Evolutionary conservation across 495 filamentous ascomycete genomes (phyloP).

Genomic region (Neurospora tetraspora): DNA sequence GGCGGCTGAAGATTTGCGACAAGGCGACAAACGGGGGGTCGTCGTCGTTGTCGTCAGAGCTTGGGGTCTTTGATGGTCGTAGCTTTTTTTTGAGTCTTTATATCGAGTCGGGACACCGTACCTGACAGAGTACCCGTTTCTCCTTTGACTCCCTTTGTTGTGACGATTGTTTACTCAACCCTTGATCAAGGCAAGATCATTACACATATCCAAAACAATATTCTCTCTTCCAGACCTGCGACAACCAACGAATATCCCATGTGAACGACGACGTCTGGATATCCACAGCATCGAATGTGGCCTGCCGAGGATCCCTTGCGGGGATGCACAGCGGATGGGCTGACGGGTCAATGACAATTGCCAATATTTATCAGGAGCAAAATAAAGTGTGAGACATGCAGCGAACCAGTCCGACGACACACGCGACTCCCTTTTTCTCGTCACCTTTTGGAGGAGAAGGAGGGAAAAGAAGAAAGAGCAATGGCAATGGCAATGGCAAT

Average conservation of each 20-base stretch:
- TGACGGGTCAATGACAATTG: not conserved
- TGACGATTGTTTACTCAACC: not conserved
- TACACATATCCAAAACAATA: not conserved
- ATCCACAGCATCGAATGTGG: not conserved
- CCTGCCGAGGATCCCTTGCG: not conserved
- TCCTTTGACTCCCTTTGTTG: not conserved
- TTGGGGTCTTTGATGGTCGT: not conserved
- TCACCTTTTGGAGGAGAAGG: conserved; percentile 27
- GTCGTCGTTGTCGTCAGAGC: not conserved
- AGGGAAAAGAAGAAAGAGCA: conserved; percentile 7
- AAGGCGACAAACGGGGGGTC: not conserved
- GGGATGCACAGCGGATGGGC: not conserved
- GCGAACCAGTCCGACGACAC: conserved; percentile 28
- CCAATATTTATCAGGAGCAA: not conserved
- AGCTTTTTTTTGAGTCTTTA: not conserved
- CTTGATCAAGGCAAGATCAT: not conserved
- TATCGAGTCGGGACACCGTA: not conserved
- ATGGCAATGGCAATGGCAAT: too few relatives aligned
- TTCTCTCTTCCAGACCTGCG: not conserved
- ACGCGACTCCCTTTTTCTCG: conserved; percentile 35
- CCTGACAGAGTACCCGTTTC: not conserved
- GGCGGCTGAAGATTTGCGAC: not conserved
- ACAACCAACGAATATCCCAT: not conserved
- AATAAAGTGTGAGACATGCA: conserved; percentile 27
- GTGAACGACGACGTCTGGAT: not conserved